These are phyloP conservation scores for Rossbeevera mucosa DNA, from an alignment of 768 basidiomycete genomes.

Conservation along the genomic window DNA sequence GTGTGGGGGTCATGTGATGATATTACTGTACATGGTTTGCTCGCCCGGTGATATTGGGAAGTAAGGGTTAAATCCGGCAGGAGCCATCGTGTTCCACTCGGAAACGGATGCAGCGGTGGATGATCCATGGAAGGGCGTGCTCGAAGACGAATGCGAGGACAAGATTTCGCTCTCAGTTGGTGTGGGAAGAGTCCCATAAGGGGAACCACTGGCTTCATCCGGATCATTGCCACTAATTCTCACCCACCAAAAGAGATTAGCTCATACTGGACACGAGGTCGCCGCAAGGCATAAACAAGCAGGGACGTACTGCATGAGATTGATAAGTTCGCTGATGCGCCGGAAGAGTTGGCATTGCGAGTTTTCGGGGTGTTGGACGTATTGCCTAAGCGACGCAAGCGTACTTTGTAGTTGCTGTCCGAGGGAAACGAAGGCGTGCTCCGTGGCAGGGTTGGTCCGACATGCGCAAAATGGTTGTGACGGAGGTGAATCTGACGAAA, in stretches of 20 bases:
- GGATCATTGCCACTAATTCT: slow-evolving; percentile 49
- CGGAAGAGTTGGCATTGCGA: slow-evolving; percentile 53
- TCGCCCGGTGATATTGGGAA: slow-evolving; percentile 57
- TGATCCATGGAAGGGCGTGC: slow-evolving; percentile 38
- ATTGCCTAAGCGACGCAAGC: slow-evolving; percentile 54
- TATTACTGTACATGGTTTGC: slow-evolving; percentile 52
- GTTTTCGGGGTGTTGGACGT: slow-evolving; percentile 51
- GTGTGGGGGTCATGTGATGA: slow-evolving; percentile 43
- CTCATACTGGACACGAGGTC: slow-evolving; percentile 31
- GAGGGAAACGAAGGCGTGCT: slow-evolving; percentile 55
- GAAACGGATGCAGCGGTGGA: slow-evolving; percentile 48
- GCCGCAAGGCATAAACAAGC: slow-evolving; percentile 28
- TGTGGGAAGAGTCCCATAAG: slow-evolving; percentile 53
- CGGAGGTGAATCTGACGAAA: slow-evolving; percentile 27
- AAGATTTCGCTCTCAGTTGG: slow-evolving; percentile 59
- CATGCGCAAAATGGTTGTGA: slow-evolving; percentile 52
- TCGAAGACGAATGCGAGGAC: slow-evolving; percentile 44
- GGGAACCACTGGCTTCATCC: slow-evolving; percentile 41
- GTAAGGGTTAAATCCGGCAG: slow-evolving; percentile 62
- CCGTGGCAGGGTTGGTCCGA: slow-evolving; percentile 56
- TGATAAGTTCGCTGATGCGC: slow-evolving; percentile 57
- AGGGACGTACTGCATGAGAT: slow-evolving; percentile 60
- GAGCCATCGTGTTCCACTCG: slow-evolving; percentile 56
- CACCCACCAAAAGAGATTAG: slow-evolving; percentile 26
- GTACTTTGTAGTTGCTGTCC: slow-evolving; percentile 61